Percentiles rank a stretch among this genome's conserved stretches.
Conservation (phyloP, 495 filamentous ascomycete species). For the Rusavskia elegans region DNA sequence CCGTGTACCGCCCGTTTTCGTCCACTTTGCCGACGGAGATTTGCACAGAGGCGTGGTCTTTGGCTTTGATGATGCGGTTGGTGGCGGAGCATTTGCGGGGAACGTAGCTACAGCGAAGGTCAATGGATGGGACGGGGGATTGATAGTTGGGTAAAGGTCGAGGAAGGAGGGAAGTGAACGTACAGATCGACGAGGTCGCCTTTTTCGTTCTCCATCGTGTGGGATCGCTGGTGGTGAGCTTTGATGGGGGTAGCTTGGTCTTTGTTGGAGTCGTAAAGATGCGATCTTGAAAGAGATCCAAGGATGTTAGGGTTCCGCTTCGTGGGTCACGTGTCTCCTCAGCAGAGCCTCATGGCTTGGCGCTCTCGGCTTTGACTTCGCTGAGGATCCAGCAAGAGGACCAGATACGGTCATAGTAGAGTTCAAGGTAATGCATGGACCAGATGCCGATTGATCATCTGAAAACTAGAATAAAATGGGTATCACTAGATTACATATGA, state of each 20-base stretch:
- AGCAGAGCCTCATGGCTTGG: too few relatives aligned
- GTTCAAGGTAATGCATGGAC: too few relatives aligned
- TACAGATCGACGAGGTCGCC: conserved; percentile 98
- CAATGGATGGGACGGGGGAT: conserved; percentile 5
- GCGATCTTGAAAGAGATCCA: too few relatives aligned
- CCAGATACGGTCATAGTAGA: too few relatives aligned
- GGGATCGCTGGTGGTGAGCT: too few relatives aligned
- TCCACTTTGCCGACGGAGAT: conserved; percentile 83
- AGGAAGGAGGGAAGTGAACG: conserved; percentile 17
- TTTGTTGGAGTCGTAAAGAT: too few relatives aligned
- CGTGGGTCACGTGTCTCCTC: too few relatives aligned
- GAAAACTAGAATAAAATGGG: neutral
- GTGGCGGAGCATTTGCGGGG: conserved; percentile 95
- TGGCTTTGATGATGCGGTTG: conserved; percentile 98
- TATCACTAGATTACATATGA: neutral
- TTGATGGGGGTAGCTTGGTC: too few relatives aligned
- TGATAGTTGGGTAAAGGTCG: neutral
- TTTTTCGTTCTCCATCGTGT: conserved; percentile 88
- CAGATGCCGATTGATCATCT: neutral
- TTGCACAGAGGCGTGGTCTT: conserved; percentile 90
- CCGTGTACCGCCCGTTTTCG: conserved; percentile 90
- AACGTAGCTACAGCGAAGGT: conserved; percentile 56
- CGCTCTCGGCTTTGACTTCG: too few relatives aligned
- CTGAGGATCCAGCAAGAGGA: too few relatives aligned
- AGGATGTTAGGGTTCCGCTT: too few relatives aligned